Percentiles rank a stretch among this genome's conserved stretches.
Evolutionary conservation across 495 filamentous ascomycete genomes (phyloP).

Genomic region (Daldinia bambusicola): DNA sequence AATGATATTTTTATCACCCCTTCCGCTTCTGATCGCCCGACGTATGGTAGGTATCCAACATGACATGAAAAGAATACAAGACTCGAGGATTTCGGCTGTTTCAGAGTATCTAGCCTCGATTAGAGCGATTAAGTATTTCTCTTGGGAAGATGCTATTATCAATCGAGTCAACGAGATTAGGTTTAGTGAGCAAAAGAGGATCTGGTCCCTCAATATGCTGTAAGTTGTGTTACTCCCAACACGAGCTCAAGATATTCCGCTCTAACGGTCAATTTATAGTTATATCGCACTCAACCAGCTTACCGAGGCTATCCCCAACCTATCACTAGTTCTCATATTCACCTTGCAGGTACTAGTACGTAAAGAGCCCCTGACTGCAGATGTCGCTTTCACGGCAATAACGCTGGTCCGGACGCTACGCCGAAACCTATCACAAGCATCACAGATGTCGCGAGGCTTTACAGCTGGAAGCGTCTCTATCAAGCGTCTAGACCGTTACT

Average conservation of each 20-base stretch:
- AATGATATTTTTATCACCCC: slow-evolving; percentile 52
- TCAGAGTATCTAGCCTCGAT: slow-evolving; percentile 62
- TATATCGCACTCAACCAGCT: slow-evolving; percentile 47
- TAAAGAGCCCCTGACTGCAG: slow-evolving; percentile 56
- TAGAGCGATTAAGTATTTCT: slow-evolving; percentile 63
- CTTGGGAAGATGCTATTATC: slow-evolving; percentile 60
- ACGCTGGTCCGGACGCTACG: slow-evolving; percentile 57
- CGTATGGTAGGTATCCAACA: slow-evolving; percentile 55
- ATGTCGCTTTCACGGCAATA: slow-evolving; percentile 60
- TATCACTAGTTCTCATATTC: slow-evolving; percentile 58
- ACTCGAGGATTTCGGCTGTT: slow-evolving; percentile 61
- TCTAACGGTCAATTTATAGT: slow-evolving; percentile 27
- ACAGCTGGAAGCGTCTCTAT: slow-evolving; percentile 58
- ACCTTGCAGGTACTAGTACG: slow-evolving; percentile 55
- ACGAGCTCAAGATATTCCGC: background rate
- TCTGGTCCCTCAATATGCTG: slow-evolving; percentile 58
- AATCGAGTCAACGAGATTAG: slow-evolving; percentile 55
- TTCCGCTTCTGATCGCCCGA: slow-evolving; percentile 54
- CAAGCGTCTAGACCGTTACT: slow-evolving; percentile 59
- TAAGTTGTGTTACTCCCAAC: slow-evolving; percentile 40
- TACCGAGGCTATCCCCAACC: slow-evolving; percentile 54
- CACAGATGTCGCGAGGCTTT: slow-evolving; percentile 51
- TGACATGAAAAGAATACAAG: slow-evolving; percentile 59
- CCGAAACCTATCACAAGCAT: slow-evolving; percentile 55
- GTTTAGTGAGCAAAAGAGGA: slow-evolving; percentile 56